Evolutionary conservation across 169 alveolate genomes (phyloP).

Genomic region (Eimeria maxima): DNA sequence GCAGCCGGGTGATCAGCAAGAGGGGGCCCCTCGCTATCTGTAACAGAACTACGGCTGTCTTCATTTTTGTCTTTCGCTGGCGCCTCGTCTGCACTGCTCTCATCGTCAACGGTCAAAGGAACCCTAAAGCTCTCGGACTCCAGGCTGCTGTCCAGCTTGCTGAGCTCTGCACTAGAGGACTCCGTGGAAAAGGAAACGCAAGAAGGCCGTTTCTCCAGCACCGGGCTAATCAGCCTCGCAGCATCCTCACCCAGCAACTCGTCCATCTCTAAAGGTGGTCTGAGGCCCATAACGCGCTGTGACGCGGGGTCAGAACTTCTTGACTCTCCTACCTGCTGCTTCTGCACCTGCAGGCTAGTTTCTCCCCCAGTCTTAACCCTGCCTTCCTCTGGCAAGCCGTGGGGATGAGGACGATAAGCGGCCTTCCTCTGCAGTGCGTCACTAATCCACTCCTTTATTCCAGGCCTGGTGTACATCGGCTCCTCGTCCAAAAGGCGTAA

Average conservation of each 20-base stretch:
- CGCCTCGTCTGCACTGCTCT: constrained; percentile 70
- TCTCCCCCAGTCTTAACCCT: background rate
- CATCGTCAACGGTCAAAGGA: constrained; percentile 69
- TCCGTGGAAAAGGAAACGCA: constrained; percentile 53
- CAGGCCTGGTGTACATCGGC: constrained; percentile 75
- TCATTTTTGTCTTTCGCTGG: background rate
- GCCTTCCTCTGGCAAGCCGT: constrained; percentile 49
- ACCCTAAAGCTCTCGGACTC: constrained; percentile 42
- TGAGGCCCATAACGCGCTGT: background rate
- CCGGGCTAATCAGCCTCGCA: constrained; percentile 39
- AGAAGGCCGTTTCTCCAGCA: constrained; percentile 41
- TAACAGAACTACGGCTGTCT: background rate
- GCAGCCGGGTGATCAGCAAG: background rate
- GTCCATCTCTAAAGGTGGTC: constrained; percentile 59
- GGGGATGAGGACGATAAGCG: constrained; percentile 71
- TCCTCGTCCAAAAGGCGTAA: constrained; percentile 74
- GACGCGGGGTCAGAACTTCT: background rate
- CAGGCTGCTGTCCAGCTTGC: constrained; percentile 36
- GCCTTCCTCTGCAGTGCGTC: constrained; percentile 73
- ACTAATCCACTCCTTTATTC: constrained; percentile 73
- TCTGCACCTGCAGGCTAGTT: background rate
- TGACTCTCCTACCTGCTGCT: constrained; percentile 1
- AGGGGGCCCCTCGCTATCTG: background rate
- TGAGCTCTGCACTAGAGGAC: constrained; percentile 51
- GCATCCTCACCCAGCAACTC: constrained; percentile 27